These are phyloP conservation scores for Thermothelomyces thermophilus DNA, from an alignment of 2,329 filamentous ascomycete genomes.

Conservation along the genomic window DNA sequence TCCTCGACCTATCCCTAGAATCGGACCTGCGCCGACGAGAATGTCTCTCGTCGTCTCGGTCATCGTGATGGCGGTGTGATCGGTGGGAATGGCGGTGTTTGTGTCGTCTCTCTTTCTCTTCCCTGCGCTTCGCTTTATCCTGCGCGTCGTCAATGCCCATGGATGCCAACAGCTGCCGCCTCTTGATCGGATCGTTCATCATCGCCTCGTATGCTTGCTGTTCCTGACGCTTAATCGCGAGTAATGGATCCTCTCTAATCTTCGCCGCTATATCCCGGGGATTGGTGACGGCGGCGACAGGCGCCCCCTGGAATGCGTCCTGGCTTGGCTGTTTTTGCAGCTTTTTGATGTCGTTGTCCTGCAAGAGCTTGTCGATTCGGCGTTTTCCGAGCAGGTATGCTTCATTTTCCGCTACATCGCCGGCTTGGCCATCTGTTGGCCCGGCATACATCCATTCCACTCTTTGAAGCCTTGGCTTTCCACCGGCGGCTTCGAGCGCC, in stretches of 20 bases:
- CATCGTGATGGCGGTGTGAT: slow-evolving; percentile 35
- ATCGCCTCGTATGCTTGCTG: slow-evolving; percentile 72
- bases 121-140: slow-evolving; percentile 31
- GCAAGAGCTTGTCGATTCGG: slow-evolving; percentile 74
- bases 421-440: slow-evolving; percentile 68
- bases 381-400: slow-evolving; percentile 89
- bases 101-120: slow-evolving; percentile 39
- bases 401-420: slow-evolving; percentile 82
- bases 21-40: slow-evolving; percentile 38
- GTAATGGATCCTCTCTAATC: slow-evolving; percentile 80
- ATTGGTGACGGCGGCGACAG: slow-evolving; percentile 56
- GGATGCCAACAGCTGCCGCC: slow-evolving; percentile 58
- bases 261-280: slow-evolving; percentile 77
- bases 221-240: slow-evolving; percentile 90
- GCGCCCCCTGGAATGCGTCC: slow-evolving; percentile 54
- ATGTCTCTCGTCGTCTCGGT: slow-evolving; percentile 34
- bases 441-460: slow-evolving; percentile 99
- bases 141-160: slow-evolving; percentile 50
- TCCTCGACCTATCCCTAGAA: slow-evolving; percentile 39
- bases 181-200: slow-evolving; percentile 69
- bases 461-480: slow-evolving; percentile 65
- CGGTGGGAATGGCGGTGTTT: slow-evolving; percentile 36
- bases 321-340: slow-evolving; percentile 63
- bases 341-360: slow-evolving; percentile 73
- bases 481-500: slow-evolving; percentile 82